Percentiles rank a stretch among this genome's conserved stretches.
phyloP scores from a whole-genome alignment of 2,329 filamentous ascomycete species.

The Curvularia sp. region DNA sequence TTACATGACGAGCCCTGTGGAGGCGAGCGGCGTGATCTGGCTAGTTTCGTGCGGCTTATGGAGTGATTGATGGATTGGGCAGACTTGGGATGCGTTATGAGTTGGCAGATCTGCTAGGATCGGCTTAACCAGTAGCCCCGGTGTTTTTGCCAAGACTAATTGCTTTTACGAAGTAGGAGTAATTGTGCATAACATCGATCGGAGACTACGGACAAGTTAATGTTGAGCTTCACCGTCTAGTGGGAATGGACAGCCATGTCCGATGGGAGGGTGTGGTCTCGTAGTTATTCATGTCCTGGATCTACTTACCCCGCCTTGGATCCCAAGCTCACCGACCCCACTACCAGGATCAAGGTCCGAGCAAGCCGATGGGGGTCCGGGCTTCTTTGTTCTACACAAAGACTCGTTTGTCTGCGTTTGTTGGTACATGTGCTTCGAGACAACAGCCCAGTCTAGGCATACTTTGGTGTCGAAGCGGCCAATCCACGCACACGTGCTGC shows the following conservation, averaged over 20 bases:
- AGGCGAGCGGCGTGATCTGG: slow-evolving; percentile 33
- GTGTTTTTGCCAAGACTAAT: slow-evolving; percentile 19
- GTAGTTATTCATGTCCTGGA: not conserved
- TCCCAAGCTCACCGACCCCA: slow-evolving; percentile 12
- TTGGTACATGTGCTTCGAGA: not conserved
- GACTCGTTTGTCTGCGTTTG: not conserved
- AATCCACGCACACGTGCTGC: not conserved
- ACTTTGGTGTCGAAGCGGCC: not conserved
- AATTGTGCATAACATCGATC: slow-evolving; percentile 10
- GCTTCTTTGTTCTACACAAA: not conserved
- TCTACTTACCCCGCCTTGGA: slow-evolving; percentile 15
- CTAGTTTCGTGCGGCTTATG: slow-evolving; percentile 47
- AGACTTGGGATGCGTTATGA: slow-evolving; percentile 46
- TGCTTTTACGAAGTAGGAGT: not conserved
- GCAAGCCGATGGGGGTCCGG: not conserved
- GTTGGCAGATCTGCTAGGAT: slow-evolving; percentile 45
- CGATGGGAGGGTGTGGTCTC: slow-evolving; percentile 4
- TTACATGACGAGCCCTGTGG: slow-evolving; percentile 46
- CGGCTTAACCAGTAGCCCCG: slow-evolving; percentile 32
- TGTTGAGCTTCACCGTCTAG: slow-evolving; percentile 10
- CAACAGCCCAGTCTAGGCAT: not conserved
- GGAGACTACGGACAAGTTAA: slow-evolving; percentile 4
- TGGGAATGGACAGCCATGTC: not conserved
- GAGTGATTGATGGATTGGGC: slow-evolving; percentile 38
- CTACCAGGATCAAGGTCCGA: slow-evolving; percentile 3